Evolutionary conservation across 2,329 filamentous ascomycete species (phyloP).

Genomic region (Microsporum canis): DNA sequence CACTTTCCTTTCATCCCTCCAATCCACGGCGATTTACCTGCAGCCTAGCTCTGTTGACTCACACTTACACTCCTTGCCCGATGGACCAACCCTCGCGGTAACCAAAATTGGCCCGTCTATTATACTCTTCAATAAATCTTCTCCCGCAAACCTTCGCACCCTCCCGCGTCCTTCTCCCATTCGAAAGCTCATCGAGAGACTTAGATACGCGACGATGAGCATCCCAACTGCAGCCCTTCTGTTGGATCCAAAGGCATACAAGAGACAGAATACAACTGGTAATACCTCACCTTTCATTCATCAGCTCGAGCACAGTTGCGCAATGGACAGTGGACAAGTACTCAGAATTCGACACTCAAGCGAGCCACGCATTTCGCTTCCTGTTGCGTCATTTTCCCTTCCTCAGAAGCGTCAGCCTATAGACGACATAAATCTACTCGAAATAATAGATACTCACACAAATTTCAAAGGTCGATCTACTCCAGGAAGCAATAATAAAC

Average conservation of each 20-base stretch:
- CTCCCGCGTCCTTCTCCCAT: not conserved
- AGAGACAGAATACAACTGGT: constrained; percentile 20
- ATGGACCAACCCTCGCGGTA: not conserved
- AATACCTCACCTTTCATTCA: constrained; percentile 3
- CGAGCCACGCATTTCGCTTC: not conserved
- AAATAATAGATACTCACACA: not conserved
- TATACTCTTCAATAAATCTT: not conserved
- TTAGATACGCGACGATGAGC: constrained; percentile 7
- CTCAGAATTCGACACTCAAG: not conserved
- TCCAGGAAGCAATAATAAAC: not conserved
- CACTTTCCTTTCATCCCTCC: constrained; percentile 2
- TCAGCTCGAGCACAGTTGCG: not conserved
- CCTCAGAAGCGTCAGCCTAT: not conserved
- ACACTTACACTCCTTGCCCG: not conserved
- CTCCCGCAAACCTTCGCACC: not conserved
- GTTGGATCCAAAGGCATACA: constrained; percentile 34
- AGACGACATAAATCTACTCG: not conserved
- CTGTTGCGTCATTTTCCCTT: not conserved
- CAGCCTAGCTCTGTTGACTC: not conserved
- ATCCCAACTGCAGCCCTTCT: constrained; percentile 33
- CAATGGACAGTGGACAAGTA: not conserved
- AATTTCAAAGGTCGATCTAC: constrained; percentile 4
- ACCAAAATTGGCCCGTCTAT: not conserved
- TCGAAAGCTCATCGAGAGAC: not conserved
- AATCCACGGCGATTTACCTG: not conserved